These are phyloP conservation scores for Noccaea caerulescens DNA, from an alignment of 345 rosid genomes.

Conservation along the genomic window DNA sequence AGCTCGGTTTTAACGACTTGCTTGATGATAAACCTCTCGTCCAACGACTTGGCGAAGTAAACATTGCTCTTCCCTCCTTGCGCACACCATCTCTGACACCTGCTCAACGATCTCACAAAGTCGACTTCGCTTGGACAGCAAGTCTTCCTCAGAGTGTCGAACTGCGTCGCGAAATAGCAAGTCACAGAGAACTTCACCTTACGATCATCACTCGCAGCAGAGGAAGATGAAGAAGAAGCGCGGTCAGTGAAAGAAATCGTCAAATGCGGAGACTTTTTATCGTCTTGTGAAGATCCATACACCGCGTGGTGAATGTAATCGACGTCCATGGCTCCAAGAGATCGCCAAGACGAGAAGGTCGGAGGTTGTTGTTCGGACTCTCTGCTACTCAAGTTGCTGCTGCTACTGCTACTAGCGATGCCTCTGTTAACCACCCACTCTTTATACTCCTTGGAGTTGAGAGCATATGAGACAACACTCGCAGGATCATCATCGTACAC, in stretches of 20 bases:
- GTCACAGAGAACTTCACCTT: conserved; percentile 84
- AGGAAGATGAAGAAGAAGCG: conserved; percentile 47
- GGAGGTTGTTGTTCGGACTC: conserved; percentile 48
- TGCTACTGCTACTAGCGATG: conserved; percentile 42
- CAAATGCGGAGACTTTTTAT: conserved; percentile 75
- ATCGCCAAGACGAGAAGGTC: conserved; percentile 65
- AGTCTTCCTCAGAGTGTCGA: conserved; percentile 74
- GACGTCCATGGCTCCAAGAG: conserved; percentile 64
- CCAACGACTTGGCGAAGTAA: conserved; percentile 89
- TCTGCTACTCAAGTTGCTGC: conserved; percentile 44
- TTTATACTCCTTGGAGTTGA: conserved; percentile 76
- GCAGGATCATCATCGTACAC: conserved; percentile 92
- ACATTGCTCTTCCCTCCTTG: conserved; percentile 99
- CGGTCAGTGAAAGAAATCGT: conserved; percentile 71
- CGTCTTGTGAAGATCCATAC: conserved; percentile 65
- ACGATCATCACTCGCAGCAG: conserved; percentile 51
- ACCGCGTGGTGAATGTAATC: conserved; percentile 59
- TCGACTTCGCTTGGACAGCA: conserved; percentile 85
- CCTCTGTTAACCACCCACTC: conserved; percentile 65
- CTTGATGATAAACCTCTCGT: conserved; percentile 92
- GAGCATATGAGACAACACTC: conserved; percentile 88
- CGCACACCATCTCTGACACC: conserved; percentile 88
- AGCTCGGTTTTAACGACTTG: conserved; percentile 89
- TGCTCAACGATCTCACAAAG: conserved; percentile 85
- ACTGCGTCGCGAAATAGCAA: conserved; percentile 87